phyloP scores from a whole-genome alignment of 345 rosid genomes.

The Populus tremula region DNA sequence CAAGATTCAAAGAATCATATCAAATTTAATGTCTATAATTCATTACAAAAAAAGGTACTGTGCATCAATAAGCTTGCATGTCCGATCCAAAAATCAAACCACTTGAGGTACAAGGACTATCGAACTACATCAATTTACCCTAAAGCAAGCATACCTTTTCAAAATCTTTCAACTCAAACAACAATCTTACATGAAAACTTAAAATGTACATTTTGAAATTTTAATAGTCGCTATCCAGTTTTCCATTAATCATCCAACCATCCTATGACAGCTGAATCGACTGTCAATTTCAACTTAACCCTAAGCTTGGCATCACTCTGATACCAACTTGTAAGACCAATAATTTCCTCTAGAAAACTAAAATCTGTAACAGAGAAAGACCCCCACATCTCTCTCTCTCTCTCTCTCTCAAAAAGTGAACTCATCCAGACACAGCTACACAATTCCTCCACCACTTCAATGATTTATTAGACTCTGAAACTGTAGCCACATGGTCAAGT shows the following conservation, averaged over 20 bases:
- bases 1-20: constrained; percentile 2
- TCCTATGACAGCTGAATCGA: not conserved
- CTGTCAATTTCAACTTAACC: not conserved
- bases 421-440: no score
- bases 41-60: not conserved
- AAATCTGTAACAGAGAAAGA: no score
- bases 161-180: not conserved
- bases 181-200: not conserved
- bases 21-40: not conserved
- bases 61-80: not conserved
- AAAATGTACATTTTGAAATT: not conserved
- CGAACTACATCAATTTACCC: not conserved
- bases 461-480: no score
- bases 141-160: not conserved
- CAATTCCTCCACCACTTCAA: no score
- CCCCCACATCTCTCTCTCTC: no score
- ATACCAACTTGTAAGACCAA: not conserved
- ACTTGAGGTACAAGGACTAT: not conserved
- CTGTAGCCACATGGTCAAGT: no score
- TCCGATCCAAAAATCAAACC: not conserved
- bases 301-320: not conserved
- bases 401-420: no score
- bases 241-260: not conserved
- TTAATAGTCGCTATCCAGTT: not conserved
- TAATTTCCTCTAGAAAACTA: not conserved